Evolutionary conservation across 208 protist species (phyloP).

Genomic region (Leishmania guyanensis): DNA sequence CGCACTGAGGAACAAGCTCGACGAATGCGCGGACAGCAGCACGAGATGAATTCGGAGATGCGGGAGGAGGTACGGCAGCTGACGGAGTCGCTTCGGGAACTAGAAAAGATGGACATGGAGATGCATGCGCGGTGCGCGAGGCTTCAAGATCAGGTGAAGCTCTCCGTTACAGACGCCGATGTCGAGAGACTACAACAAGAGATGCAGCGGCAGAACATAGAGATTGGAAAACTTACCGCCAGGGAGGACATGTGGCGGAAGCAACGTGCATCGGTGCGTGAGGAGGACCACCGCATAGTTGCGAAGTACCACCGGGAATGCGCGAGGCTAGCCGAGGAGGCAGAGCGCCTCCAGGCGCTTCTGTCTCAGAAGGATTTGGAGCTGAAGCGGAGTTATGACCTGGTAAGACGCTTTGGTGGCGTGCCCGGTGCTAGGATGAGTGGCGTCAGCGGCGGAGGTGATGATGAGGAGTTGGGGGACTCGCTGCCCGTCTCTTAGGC

Average conservation of each 20-base stretch:
- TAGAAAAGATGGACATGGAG: conserved; percentile 60
- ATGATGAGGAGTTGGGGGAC: not conserved
- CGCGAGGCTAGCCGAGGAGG: conserved; percentile 47
- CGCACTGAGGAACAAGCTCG: conserved; percentile 41
- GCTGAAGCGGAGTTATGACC: conserved; percentile 51
- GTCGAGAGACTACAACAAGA: conserved; percentile 35
- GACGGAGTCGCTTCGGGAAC: conserved; percentile 45
- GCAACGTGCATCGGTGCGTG: conserved; percentile 32
- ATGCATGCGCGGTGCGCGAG: conserved; percentile 55
- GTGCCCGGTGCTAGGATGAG: not conserved
- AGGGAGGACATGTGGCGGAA: conserved; percentile 37
- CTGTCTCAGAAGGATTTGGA: conserved; percentile 56
- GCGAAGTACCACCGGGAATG: conserved; percentile 49
- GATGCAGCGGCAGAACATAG: conserved; percentile 36
- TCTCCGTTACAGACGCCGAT: conserved; percentile 62
- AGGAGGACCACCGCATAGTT: conserved; percentile 38
- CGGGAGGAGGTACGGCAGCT: conserved; percentile 48
- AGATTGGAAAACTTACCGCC: conserved; percentile 12
- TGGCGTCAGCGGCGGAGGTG: no score
- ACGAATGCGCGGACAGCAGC: conserved; percentile 47
- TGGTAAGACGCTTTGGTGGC: not conserved
- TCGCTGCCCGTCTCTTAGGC: not conserved
- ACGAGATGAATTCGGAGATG: conserved; percentile 45
- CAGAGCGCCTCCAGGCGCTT: conserved; percentile 46
- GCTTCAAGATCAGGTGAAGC: conserved; percentile 59